These are phyloP conservation scores for Trichoderma gamsii DNA, from an alignment of 495 filamentous ascomycete species.

Conservation along the genomic window DNA sequence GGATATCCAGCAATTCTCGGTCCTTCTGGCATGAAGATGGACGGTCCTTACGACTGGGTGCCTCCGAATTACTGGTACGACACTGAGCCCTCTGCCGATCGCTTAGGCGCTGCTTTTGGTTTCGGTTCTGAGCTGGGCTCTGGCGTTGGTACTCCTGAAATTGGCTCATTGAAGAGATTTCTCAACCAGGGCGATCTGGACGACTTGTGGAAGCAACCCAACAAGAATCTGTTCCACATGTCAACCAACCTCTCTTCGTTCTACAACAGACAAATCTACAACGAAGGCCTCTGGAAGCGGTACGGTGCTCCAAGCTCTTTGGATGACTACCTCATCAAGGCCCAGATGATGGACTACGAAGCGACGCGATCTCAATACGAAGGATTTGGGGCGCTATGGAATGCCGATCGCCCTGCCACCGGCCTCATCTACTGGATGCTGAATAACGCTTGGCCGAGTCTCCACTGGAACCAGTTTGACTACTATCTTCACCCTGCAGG, in stretches of 20 bases:
- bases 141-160: slow-evolving; percentile 56
- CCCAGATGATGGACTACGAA: slow-evolving; percentile 59
- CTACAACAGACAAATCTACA: slow-evolving; percentile 50
- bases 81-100: slow-evolving; percentile 29
- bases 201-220: slow-evolving; percentile 49
- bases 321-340: slow-evolving; percentile 50
- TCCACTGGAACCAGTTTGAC: slow-evolving; percentile 64
- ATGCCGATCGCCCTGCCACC: slow-evolving; percentile 47
- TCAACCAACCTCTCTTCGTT: slow-evolving; percentile 48
- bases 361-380: slow-evolving; percentile 57
- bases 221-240: slow-evolving; percentile 55
- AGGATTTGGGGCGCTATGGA: slow-evolving; percentile 47
- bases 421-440: slow-evolving; percentile 66
- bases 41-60: slow-evolving; percentile 63
- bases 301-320: slow-evolving; percentile 48
- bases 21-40: slow-evolving; percentile 59
- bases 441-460: slow-evolving; percentile 57
- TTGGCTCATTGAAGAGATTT: slow-evolving; percentile 49
- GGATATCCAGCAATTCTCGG: slow-evolving; percentile 48
- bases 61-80: slow-evolving; percentile 60
- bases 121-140: slow-evolving; percentile 57
- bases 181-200: slow-evolving; percentile 45
- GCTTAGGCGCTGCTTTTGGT: slow-evolving; percentile 52
- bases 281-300: slow-evolving; percentile 46
- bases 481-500: slow-evolving; percentile 55